These are phyloP conservation scores for Mucor velutinosus DNA, from an alignment of 371 early-diverging fungal species.

Conservation along the genomic window DNA sequence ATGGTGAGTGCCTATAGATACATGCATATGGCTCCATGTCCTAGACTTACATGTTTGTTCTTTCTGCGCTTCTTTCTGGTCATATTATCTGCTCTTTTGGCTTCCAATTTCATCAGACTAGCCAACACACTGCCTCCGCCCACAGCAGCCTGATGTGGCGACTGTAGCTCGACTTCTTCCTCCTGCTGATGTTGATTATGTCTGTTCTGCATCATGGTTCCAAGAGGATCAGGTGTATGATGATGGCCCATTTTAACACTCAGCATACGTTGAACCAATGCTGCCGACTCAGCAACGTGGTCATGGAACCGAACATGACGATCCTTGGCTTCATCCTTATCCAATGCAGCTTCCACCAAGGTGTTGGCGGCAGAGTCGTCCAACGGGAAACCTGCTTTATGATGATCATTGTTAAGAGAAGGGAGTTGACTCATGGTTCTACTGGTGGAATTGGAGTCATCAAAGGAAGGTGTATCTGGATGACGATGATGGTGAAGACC, in stretches of 20 bases:
- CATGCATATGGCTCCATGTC: no score
- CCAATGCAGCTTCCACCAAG: constrained; percentile 46
- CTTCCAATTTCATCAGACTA: constrained; percentile 46
- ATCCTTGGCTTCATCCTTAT: constrained; percentile 42
- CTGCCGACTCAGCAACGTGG: constrained; percentile 49
- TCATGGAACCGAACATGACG: constrained; percentile 52
- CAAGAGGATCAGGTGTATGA: constrained; percentile 1
- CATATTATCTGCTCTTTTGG: constrained; percentile 16
- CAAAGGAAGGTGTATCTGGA: background rate
- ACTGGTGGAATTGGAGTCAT: background rate
- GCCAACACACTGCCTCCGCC: constrained; percentile 43
- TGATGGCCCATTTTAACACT: constrained; percentile 14
- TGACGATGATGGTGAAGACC: background rate
- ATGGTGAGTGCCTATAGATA: background rate
- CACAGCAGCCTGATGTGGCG: background rate
- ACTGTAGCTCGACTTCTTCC: background rate
- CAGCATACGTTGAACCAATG: constrained; percentile 47
- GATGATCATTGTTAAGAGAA: constrained; percentile 10
- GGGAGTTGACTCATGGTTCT: background rate
- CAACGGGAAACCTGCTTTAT: background rate
- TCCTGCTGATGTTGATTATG: background rate
- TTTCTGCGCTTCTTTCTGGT: constrained; percentile 5
- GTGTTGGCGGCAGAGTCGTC: constrained; percentile 27
- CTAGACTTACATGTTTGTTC: background rate
- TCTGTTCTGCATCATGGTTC: constrained; percentile 3